These are phyloP conservation scores for Hippophae rhamnoides DNA, from an alignment of 306 rosid species.

Conservation along the genomic window DNA sequence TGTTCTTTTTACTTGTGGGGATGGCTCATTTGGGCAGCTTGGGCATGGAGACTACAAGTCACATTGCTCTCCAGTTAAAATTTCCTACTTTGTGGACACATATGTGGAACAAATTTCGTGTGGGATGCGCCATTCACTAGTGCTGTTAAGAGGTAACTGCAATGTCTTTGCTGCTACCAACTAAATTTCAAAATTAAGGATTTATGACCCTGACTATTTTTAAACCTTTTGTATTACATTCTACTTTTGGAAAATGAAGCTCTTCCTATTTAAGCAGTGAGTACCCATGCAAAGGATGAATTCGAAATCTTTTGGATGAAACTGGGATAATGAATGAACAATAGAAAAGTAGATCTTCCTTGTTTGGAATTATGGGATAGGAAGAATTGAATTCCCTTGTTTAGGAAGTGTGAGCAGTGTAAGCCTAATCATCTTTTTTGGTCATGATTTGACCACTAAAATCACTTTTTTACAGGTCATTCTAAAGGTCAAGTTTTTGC, in stretches of 20 bases:
- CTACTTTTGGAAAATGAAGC: no score
- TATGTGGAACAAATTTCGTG: conserved; percentile 58
- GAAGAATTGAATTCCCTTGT: not conserved
- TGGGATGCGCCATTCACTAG: conserved; percentile 93
- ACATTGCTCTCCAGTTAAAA: conserved; percentile 43
- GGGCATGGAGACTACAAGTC: conserved; percentile 70
- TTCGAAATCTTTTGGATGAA: no score
- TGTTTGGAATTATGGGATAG: not conserved
- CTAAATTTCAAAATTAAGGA: no score
- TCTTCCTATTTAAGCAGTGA: no score
- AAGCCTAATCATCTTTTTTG: not conserved
- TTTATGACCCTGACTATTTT: no score
- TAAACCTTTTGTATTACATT: no score
- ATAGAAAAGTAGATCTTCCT: no score
- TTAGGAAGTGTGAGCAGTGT: not conserved
- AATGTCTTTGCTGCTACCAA: not conserved
- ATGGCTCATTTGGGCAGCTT: conserved; percentile 94
- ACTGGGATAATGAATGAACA: no score
- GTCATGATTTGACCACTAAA: conserved; percentile 1
- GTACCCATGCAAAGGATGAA: no score
- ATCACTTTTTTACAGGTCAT: conserved; percentile 34
- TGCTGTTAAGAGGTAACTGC: conserved; percentile 53
- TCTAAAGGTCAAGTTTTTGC: conserved; percentile 47
- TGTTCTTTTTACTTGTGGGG: conserved; percentile 68
- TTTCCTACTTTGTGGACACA: conserved; percentile 43